Evolutionary conservation across 1,284 basidiomycete genomes (phyloP).

Genomic region (Pseudomicrostroma phylloplanum): DNA sequence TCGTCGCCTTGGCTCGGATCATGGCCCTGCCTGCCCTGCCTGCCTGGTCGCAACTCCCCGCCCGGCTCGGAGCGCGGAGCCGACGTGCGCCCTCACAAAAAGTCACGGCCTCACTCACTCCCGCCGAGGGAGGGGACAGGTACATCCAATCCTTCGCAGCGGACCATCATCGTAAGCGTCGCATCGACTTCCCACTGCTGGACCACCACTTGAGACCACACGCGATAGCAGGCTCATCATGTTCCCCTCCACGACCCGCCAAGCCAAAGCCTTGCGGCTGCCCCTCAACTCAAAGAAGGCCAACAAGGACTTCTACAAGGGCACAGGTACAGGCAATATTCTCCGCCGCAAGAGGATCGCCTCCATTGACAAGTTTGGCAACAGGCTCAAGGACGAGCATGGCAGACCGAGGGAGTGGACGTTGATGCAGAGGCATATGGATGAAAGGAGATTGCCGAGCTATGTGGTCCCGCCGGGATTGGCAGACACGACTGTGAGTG

Average conservation of each 20-base stretch:
- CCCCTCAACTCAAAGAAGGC: slow-evolving; percentile 47
- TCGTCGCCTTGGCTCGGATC: too few species aligned
- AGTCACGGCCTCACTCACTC: too few species aligned
- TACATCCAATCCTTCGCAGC: too few species aligned
- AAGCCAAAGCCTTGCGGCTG: slow-evolving; percentile 45
- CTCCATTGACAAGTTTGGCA: slow-evolving; percentile 32
- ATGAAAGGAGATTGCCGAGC: slow-evolving; percentile 36
- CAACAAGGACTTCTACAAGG: slow-evolving; percentile 50
- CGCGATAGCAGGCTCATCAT: slow-evolving; percentile 9
- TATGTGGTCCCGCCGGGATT: slow-evolving; percentile 48
- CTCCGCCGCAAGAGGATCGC: slow-evolving; percentile 46
- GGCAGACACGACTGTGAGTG: slow-evolving; percentile 35
- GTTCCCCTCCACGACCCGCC: slow-evolving; percentile 30
- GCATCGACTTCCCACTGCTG: too few species aligned
- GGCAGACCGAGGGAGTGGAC: slow-evolving; percentile 37
- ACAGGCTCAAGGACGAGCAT: slow-evolving; percentile 20
- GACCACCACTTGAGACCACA: too few species aligned
- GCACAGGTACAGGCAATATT: slow-evolving; percentile 47
- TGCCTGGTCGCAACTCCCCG: too few species aligned
- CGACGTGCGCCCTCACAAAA: too few species aligned
- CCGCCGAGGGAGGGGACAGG: too few species aligned
- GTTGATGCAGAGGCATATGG: slow-evolving; percentile 33
- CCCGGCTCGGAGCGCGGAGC: too few species aligned
- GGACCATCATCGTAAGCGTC: too few species aligned
- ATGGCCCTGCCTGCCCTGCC: too few species aligned